A percentile compares a stretch with the other conserved stretches of the same genome.
Conservation (phyloP, 345 rosid species). For the Geranium rotundifolium region DNA sequence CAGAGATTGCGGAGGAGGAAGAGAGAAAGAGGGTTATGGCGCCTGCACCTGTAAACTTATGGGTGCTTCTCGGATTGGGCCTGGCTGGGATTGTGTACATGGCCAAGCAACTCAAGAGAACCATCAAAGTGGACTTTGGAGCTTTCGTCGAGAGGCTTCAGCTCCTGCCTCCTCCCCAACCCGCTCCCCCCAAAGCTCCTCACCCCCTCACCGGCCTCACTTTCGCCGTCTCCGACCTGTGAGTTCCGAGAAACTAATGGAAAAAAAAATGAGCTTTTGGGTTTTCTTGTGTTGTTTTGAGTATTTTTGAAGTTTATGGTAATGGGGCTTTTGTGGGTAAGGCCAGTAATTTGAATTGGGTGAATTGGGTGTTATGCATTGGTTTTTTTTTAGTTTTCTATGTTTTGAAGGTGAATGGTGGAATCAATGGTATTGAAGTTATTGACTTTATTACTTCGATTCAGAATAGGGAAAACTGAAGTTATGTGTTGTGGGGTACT, state of each 20-base stretch:
- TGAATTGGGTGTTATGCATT: too few species aligned
- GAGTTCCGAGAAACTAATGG: conserved; percentile 6
- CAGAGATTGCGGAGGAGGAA: neutral
- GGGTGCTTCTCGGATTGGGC: conserved; percentile 80
- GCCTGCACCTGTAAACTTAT: conserved; percentile 58
- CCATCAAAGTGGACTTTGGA: conserved; percentile 69
- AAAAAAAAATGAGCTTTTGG: too few species aligned
- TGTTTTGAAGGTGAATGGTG: too few species aligned
- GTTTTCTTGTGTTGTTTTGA: too few species aligned
- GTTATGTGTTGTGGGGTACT: too few species aligned
- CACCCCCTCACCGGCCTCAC: conserved; percentile 84
- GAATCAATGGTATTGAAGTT: too few species aligned
- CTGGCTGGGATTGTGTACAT: conserved; percentile 61
- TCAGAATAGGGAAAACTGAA: too few species aligned
- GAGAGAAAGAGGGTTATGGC: conserved; percentile 26
- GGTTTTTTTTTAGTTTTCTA: too few species aligned
- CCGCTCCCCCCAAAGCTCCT: conserved; percentile 95
- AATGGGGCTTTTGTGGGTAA: too few species aligned
- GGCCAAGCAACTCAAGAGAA: conserved; percentile 56
- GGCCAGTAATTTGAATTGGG: too few species aligned
- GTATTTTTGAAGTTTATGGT: too few species aligned
- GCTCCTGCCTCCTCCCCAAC: conserved; percentile 91
- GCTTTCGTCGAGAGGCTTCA: conserved; percentile 71
- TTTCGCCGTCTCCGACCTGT: conserved; percentile 86
- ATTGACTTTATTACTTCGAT: too few species aligned